Evolutionary conservation across 2,329 filamentous ascomycete species (phyloP).

Genomic region (Penicillium sp.): DNA sequence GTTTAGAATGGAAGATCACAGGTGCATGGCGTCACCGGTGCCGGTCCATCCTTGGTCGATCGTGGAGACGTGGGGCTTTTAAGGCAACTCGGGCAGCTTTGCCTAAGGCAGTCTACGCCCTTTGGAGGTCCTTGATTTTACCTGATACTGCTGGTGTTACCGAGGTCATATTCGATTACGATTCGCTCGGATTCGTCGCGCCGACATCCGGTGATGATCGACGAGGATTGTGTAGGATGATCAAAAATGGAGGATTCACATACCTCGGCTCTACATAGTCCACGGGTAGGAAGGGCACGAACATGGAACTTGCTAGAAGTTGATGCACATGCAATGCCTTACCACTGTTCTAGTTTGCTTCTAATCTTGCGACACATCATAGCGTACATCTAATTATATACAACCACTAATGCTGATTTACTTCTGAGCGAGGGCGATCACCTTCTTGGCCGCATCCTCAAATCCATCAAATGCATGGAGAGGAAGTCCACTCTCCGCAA

Average conservation of each 20-base stretch:
- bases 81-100: conserved; percentile 9
- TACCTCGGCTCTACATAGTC: not conserved
- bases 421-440: conserved; percentile 41
- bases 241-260: not conserved
- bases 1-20: conserved; percentile 15
- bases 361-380: not conserved
- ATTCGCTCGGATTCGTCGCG: not conserved
- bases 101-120: not conserved
- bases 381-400: not conserved
- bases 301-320: not conserved
- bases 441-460: conserved; percentile 67
- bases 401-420: not conserved
- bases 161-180: not conserved
- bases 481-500: conserved; percentile 65
- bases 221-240: not conserved
- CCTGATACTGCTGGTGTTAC: not conserved
- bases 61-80: conserved; percentile 20
- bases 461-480: conserved; percentile 73
- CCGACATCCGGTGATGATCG: not conserved
- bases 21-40: conserved; percentile 23
- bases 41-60: conserved; percentile 20
- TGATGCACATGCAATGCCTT: not conserved
- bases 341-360: not conserved
- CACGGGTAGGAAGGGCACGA: not conserved
- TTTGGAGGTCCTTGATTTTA: not conserved